These are phyloP conservation scores for Aspergillus spinulosporus DNA, from an alignment of 2,329 filamentous ascomycete species.

Conservation along the genomic window DNA sequence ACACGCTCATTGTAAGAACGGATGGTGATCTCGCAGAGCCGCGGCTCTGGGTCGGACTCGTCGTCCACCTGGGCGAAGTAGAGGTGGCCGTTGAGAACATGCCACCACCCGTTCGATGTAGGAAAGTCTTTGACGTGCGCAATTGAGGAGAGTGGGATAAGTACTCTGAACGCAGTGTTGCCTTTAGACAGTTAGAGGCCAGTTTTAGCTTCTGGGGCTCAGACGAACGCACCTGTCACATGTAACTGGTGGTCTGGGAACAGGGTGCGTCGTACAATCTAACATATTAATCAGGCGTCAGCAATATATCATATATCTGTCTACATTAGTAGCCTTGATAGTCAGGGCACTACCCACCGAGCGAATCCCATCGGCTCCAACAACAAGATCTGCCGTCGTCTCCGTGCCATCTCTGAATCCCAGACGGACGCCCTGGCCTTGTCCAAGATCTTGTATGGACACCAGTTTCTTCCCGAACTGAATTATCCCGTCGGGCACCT, in stretches of 20 bases:
- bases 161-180: constrained; percentile 5
- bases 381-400: neutral
- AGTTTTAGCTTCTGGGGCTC: neutral
- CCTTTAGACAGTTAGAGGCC: neutral
- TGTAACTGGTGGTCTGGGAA: constrained; percentile 4
- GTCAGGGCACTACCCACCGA: neutral
- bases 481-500: neutral
- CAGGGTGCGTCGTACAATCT: neutral
- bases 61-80: constrained; percentile 9
- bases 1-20: constrained; percentile 2
- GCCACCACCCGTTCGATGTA: constrained; percentile 6
- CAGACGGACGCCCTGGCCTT: neutral
- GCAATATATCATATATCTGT: neutral
- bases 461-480: constrained; percentile 6
- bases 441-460: neutral
- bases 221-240: neutral
- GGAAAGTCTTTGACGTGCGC: constrained; percentile 1
- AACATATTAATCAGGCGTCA: neutral
- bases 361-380: constrained; percentile 9
- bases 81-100: neutral
- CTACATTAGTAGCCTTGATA: too few relatives aligned
- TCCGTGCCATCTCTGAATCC: neutral
- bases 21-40: constrained; percentile 7
- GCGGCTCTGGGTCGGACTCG: neutral
- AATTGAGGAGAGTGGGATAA: neutral